Evolutionary conservation across 345 rosid species (phyloP).

Genomic region (Dipteronia dyeriana): DNA sequence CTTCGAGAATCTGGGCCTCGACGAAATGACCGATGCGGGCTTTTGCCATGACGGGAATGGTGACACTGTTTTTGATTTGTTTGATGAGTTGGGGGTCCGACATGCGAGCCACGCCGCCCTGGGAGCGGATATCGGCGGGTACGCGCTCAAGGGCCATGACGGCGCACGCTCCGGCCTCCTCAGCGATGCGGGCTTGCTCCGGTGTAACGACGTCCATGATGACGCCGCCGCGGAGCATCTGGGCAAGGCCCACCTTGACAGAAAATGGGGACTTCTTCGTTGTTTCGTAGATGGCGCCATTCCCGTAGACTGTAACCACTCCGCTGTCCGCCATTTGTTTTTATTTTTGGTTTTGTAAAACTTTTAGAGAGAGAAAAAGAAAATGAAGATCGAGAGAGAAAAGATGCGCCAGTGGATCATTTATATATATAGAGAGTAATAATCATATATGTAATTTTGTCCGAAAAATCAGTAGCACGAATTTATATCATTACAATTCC

Average conservation of each 20-base stretch:
- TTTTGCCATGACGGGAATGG: constrained; percentile 50
- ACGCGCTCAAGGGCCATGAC: constrained; percentile 51
- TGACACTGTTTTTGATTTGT: constrained; percentile 40
- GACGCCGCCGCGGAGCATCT: constrained; percentile 49
- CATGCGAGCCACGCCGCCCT: constrained; percentile 50
- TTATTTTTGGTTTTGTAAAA: too few species aligned
- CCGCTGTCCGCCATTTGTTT: constrained; percentile 35
- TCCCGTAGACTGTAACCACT: constrained; percentile 45
- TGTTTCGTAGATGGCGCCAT: constrained; percentile 43
- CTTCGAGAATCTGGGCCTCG: constrained; percentile 47
- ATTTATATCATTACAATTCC: too few species aligned
- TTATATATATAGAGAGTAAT: too few species aligned
- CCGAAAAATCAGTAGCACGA: too few species aligned
- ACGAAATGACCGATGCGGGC: constrained; percentile 50
- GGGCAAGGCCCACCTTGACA: constrained; percentile 47
- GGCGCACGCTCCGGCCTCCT: constrained; percentile 49
- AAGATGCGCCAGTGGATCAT: not conserved
- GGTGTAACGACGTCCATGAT: constrained; percentile 48
- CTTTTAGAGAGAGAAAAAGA: not conserved
- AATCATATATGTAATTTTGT: too few species aligned
- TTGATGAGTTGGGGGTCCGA: constrained; percentile 43
- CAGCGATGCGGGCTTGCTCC: constrained; percentile 45
- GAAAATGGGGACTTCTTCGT: constrained; percentile 36
- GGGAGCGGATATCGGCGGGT: constrained; percentile 43
- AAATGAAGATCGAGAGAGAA: not conserved